A percentile compares a stretch with the other conserved stretches of the same genome.
Evolutionary conservation across 345 rosid genomes (phyloP).

Genomic region (Hibiscus mutabilis): DNA sequence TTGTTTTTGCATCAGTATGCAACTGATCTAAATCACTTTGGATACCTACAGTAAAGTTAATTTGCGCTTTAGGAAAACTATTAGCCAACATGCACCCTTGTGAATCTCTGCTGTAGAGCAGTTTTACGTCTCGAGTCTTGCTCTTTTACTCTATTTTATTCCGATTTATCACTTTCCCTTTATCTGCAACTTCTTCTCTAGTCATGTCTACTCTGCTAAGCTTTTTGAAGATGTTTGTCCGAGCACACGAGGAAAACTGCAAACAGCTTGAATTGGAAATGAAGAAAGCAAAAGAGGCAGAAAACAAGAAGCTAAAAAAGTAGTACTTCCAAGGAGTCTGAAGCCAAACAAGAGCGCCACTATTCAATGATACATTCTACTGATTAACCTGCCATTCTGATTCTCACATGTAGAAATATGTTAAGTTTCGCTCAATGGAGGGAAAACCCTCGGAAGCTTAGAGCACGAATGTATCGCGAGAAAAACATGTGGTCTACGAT

Average conservation of each 20-base stretch:
- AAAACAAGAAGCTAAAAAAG: conserved; percentile 35
- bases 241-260: conserved; percentile 68
- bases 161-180: conserved; percentile 1
- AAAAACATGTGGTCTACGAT: background rate
- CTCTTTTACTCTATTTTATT: background rate
- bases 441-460: background rate
- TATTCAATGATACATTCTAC: conserved; percentile 5
- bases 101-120: background rate
- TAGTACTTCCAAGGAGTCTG: conserved; percentile 17
- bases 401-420: too few species aligned
- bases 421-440: background rate
- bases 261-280: conserved; percentile 61
- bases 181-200: conserved; percentile 2
- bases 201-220: conserved; percentile 16
- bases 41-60: too few species aligned
- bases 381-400: background rate
- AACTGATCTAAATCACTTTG: too few species aligned
- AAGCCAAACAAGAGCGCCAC: conserved; percentile 7
- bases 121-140: background rate
- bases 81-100: conserved; percentile 2
- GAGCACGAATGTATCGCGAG: too few species aligned
- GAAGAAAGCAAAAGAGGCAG: conserved; percentile 52
- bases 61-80: background rate
- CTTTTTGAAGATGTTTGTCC: conserved; percentile 64
- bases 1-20: background rate